phyloP scores from a whole-genome alignment of 129 eudicot genomes.

The Artemisia argyi region DNA sequence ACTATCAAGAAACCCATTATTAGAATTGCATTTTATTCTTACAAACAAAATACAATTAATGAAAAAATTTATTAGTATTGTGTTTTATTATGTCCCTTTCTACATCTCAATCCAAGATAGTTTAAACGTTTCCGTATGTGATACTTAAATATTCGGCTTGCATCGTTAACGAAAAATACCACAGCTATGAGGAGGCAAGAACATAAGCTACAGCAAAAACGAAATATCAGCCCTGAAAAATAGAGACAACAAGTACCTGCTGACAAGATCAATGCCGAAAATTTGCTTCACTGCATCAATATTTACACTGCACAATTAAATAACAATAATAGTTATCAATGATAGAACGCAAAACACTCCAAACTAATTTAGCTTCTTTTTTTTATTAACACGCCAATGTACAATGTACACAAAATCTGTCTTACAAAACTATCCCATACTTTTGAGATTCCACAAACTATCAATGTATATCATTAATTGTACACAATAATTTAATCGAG shows the following conservation, averaged over 20 bases:
- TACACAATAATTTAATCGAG: constrained; percentile 2
- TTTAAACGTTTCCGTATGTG: not conserved
- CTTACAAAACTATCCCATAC: not conserved
- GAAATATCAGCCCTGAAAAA: constrained; percentile 9
- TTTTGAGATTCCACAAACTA: not conserved
- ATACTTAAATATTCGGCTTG: constrained; percentile 3
- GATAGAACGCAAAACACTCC: constrained; percentile 7
- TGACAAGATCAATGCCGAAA: constrained; percentile 85
- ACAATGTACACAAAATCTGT: not conserved
- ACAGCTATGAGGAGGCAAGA: not conserved
- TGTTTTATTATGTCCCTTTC: not conserved
- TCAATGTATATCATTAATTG: constrained; percentile 9
- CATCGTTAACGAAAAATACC: not conserved
- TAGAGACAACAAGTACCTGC: constrained; percentile 55
- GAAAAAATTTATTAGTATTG: not conserved
- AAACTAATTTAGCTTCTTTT: not conserved
- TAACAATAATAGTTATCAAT: constrained; percentile 10
- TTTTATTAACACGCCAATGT: not conserved
- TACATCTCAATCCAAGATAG: constrained; percentile 9
- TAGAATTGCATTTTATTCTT: too few species aligned
- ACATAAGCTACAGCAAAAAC: constrained; percentile 8
- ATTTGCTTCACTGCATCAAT: constrained; percentile 70
- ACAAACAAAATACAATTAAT: too few species aligned
- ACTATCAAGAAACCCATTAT: not conserved
- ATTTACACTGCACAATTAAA: constrained; percentile 56